Base-by-base conservation (phyloP, 73 alveolate species). In the Paramecium biaurelia region DNA sequence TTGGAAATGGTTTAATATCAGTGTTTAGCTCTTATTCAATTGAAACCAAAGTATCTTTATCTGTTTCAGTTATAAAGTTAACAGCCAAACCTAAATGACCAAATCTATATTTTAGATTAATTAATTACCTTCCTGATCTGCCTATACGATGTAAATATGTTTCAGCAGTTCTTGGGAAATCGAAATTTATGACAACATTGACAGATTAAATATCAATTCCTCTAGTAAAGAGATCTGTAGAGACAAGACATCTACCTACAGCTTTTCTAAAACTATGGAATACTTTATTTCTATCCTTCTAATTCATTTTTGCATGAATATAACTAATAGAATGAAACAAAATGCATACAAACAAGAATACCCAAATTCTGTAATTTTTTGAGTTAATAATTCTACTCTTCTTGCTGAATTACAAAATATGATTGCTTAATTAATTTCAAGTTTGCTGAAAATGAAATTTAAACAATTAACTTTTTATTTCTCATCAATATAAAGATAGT, bases 111-210 rank as follows among this genome's bases (percentile, higher is more conserved):
- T 20, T 18, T 37, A 12, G 7, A 24, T 23, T 32, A 38, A 38
- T 41, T n/a, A 15, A 10, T 43, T 42, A 79, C 95, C 99, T 97
- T 45, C 99, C 99, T 76, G 99, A 95, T 92, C 99, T 94, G 30
- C 99, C 99, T 24, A 98, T 98, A 92, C 99, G 94, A 94, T 98
- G 99, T 41, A 98, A 95, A 95, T 98, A 98, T 10, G 99, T 98
- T 94, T 98, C 99, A 18, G 99, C 89, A 96, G 96, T 97, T 97
- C 97, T 97, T 63, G 99, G 99, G 94, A 97, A 97, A 93, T 98
- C 99, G 90, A 97, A 98, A 95, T 98, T 98, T 94, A 98, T 97
- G 70, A 98, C 99, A n/a, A 98, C 99, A 93, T 98, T 98, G 47
- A 98, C 99, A 32, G 99, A 93, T 92, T 95, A 96, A 70, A 98